Evolutionary conservation across 495 filamentous ascomycete species (phyloP).

Genomic region (Neurospora sp.): DNA sequence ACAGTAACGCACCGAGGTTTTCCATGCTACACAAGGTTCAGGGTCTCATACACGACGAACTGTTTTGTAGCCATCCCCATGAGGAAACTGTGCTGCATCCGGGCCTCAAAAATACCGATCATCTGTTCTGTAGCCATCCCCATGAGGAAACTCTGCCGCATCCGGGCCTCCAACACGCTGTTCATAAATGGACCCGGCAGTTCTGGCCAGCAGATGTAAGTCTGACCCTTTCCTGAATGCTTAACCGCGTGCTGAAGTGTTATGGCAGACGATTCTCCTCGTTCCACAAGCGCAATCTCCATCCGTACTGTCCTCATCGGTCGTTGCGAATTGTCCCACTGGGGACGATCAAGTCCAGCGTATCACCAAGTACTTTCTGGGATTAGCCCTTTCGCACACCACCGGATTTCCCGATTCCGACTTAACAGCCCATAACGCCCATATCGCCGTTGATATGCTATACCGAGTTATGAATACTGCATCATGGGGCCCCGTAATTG

Average conservation of each 20-base stretch:
- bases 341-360: neutral
- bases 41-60: neutral
- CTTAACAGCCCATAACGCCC: neutral
- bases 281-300: neutral
- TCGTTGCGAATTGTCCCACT: neutral
- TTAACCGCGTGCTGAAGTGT: neutral
- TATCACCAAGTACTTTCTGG: neutral
- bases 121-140: too few relatives aligned
- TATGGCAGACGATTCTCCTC: neutral
- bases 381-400: neutral
- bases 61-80: neutral
- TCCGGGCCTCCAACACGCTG: too few relatives aligned
- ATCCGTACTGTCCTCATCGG: neutral
- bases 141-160: too few relatives aligned
- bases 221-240: neutral
- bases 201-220: neutral
- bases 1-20: neutral
- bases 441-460: neutral
- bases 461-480: neutral
- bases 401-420: neutral
- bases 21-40: neutral
- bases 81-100: neutral
- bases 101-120: too few relatives aligned
- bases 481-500: neutral
- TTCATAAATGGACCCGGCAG: neutral